phyloP scores from a whole-genome alignment of 257 asterid species.

The Verbascum thapsus region DNA sequence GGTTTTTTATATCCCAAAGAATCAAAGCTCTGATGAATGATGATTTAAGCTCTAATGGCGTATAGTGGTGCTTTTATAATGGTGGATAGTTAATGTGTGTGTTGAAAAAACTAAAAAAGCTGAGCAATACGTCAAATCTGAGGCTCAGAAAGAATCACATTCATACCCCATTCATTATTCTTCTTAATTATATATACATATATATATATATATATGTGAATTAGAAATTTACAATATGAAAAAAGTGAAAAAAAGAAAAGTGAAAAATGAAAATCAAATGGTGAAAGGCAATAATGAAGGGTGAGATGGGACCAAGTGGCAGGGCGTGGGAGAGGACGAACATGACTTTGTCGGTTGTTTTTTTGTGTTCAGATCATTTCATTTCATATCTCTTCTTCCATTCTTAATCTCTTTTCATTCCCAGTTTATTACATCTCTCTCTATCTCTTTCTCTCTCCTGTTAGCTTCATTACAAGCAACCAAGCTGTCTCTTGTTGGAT shows the following conservation, averaged over 20 bases:
- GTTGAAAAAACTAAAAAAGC: slow-evolving; percentile 43
- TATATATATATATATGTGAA: neutral
- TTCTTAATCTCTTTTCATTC: slow-evolving; percentile 38
- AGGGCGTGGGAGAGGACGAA: slow-evolving; percentile 99
- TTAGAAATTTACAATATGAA: no score
- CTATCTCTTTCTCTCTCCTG: slow-evolving; percentile 23
- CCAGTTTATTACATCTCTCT: slow-evolving; percentile 1
- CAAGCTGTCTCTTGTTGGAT: slow-evolving; percentile 96
- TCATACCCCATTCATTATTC: slow-evolving; percentile 15
- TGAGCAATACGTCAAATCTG: slow-evolving; percentile 41
- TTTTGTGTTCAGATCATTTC: slow-evolving; percentile 45
- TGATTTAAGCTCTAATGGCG: slow-evolving; percentile 24
- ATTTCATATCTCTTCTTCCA: neutral
- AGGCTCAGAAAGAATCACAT: slow-evolving; percentile 30
- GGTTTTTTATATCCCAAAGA: no score
- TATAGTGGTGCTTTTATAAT: slow-evolving; percentile 7
- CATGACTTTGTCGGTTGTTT: slow-evolving; percentile 98
- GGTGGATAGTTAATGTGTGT: slow-evolving; percentile 31
- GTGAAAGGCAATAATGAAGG: slow-evolving; percentile 59
- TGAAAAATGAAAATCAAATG: slow-evolving; percentile 19
- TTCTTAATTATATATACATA: slow-evolving; percentile 19
- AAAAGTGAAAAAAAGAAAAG: slow-evolving; percentile 5
- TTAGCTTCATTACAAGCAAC: slow-evolving; percentile 91
- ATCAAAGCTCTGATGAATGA: slow-evolving; percentile 9
- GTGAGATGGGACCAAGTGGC: slow-evolving; percentile 89